Conservation (phyloP, 306 rosid genomes). For the Clitoria ternatea region DNA sequence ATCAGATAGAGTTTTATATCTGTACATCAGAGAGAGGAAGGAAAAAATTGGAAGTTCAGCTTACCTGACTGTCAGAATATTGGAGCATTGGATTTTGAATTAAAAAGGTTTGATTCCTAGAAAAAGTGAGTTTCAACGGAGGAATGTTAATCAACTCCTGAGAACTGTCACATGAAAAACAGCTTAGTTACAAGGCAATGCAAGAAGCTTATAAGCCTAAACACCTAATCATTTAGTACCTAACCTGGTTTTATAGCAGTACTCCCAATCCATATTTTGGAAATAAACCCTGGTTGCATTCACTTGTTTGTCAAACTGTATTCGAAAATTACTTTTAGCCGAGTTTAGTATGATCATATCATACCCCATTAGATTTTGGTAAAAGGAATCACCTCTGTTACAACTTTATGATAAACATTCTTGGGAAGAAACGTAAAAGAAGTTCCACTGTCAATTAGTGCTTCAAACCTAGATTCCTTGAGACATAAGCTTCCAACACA, state of each 20-base stretch:
- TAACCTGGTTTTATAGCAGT: constrained; percentile 58
- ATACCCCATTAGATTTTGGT: background rate
- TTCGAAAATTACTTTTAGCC: constrained; percentile 19
- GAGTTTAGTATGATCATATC: background rate
- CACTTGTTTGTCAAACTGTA: constrained; percentile 57
- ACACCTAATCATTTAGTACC: background rate
- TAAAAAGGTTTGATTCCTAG: constrained; percentile 41
- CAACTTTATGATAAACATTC: constrained; percentile 37
- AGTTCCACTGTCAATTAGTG: constrained; percentile 53
- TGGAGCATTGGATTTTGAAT: constrained; percentile 41
- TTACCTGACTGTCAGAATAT: constrained; percentile 23
- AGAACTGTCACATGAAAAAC: constrained; percentile 35
- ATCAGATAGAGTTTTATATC: background rate
- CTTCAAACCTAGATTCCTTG: constrained; percentile 36
- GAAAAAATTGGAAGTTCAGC: background rate
- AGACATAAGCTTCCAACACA: constrained; percentile 55
- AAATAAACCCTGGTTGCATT: constrained; percentile 37
- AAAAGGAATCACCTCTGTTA: constrained; percentile 39
- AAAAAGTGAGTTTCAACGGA: constrained; percentile 35
- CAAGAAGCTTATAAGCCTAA: background rate
- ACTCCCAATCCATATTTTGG: constrained; percentile 33
- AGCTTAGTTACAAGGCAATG: constrained; percentile 23
- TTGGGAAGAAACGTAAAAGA: constrained; percentile 60
- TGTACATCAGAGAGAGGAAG: background rate
- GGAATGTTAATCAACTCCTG: constrained; percentile 37